Base-by-base conservation (phyloP, 169 alveolate genomes). In the Plasmodium malariae region DNA sequence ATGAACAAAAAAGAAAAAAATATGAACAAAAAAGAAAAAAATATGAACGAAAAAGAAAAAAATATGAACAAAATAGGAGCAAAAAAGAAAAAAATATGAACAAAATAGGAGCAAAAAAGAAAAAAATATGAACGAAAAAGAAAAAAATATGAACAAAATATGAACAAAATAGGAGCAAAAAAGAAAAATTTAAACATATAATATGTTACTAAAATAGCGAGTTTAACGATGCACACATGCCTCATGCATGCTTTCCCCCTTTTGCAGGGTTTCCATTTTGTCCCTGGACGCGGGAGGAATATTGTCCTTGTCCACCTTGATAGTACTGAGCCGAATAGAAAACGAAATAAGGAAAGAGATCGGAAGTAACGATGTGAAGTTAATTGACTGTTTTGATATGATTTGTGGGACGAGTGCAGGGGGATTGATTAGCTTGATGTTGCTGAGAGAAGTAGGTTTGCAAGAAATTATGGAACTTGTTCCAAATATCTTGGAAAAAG, bases 391-490 rank as follows among this genome's bases (percentile, higher is more conserved):
- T 74, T 94, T 94, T 67, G 97, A 94, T 78, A 60, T 92, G 69
- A 68, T 94, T 19, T 88, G 95, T 40, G 97, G 96, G 30, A 93
- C 97, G 6, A 95, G 97, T 6, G 80, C 97, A 14, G 97, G 97
- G 0, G 96, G 96, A 11, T 51, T 94, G 9, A 93, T 94, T 1
- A 94, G 94, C n/a, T 87, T 94, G 43, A 86, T 92, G 3, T 83
- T 94, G 32, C 88, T 94, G 32, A 83, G 68, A 95, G 97, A 92
- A 24, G 74, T 88, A 49, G 72, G 92, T 21, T 45, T 93, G 37
- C 72, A 87, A 78, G 97, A 94, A 3, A 54, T 94, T 34, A 51
- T 62, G 54, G 32, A 54, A 4, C 43, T 89, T 74, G 92, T 94
- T 91, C 92, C 93, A 68, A 37, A 45, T 32, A 85, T 93, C 19